These are phyloP conservation scores for Avicennia marina DNA, from an alignment of 257 asterid genomes.

Conservation along the genomic window DNA sequence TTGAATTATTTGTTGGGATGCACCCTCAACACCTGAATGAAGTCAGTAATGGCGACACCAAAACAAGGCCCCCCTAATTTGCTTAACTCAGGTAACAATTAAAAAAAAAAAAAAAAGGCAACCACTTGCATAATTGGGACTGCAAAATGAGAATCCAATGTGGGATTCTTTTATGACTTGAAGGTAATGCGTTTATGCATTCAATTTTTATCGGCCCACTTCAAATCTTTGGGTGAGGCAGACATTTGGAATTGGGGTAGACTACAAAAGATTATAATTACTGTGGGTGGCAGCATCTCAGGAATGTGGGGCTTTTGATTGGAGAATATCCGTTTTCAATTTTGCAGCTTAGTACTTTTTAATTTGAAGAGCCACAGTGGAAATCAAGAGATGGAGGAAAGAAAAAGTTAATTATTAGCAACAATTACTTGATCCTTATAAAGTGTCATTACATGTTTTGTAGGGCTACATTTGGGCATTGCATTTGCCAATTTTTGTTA, in stretches of 20 bases:
- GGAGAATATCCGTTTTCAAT: too few relatives aligned
- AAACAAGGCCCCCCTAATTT: constrained; percentile 5
- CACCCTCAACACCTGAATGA: constrained; percentile 21
- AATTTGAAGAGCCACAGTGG: too few relatives aligned
- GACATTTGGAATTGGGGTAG: constrained; percentile 17
- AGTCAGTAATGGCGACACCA: constrained; percentile 22
- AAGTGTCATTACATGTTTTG: too few relatives aligned
- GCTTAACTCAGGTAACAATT: neutral
- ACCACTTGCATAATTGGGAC: constrained; percentile 17
- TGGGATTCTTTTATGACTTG: constrained; percentile 38
- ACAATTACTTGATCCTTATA: too few relatives aligned
- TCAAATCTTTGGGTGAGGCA: constrained; percentile 10
- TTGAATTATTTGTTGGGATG: neutral
- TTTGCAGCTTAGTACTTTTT: too few relatives aligned
- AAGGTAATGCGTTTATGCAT: constrained; percentile 19
- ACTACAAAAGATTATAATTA: neutral
- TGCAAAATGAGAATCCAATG: constrained; percentile 52
- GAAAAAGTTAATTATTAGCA: too few relatives aligned
- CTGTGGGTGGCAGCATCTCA: too few relatives aligned
- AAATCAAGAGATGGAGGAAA: too few relatives aligned
- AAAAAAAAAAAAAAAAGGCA: constrained; percentile 17
- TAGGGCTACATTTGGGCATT: too few relatives aligned
- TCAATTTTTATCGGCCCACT: constrained; percentile 20
- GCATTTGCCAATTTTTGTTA: too few relatives aligned
- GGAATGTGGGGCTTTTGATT: too few relatives aligned